Conservation (phyloP, 2,329 filamentous ascomycete species). For the Aspergillus pseudotamarii region DNA sequence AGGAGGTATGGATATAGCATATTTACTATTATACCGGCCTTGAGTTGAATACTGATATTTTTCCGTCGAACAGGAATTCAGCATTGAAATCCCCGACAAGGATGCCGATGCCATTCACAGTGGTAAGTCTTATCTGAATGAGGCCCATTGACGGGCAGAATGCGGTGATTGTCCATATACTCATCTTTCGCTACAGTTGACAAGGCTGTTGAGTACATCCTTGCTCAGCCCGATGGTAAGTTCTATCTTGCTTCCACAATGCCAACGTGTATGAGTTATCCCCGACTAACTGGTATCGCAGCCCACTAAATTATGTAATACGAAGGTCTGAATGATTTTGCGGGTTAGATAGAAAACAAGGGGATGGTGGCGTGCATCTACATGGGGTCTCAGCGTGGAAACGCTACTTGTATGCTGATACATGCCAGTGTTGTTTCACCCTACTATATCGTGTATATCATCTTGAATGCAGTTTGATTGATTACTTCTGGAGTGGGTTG, state of each 20-base stretch:
- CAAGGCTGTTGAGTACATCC: constrained; percentile 92
- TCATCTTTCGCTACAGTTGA: constrained; percentile 63
- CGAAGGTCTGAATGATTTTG: constrained; percentile 27
- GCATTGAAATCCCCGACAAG: constrained; percentile 98
- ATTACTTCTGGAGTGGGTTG: constrained; percentile 7
- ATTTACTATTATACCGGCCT: constrained; percentile 13
- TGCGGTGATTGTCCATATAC: constrained; percentile 12
- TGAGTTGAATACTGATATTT: constrained; percentile 16
- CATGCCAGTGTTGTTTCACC: constrained; percentile 39
- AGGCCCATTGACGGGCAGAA: not conserved
- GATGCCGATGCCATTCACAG: constrained; percentile 93
- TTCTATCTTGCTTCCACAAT: constrained; percentile 34
- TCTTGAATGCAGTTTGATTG: constrained; percentile 39
- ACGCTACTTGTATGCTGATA: constrained; percentile 41
- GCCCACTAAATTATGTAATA: constrained; percentile 42
- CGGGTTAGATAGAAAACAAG: constrained; percentile 39
- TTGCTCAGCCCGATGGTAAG: constrained; percentile 88
- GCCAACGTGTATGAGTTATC: not conserved
- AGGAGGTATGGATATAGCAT: constrained; percentile 69
- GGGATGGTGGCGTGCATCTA: constrained; percentile 34
- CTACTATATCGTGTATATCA: constrained; percentile 48
- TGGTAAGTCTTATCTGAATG: constrained; percentile 61
- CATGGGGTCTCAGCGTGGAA: constrained; percentile 31
- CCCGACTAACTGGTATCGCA: constrained; percentile 25
- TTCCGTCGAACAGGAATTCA: constrained; percentile 61